Percentiles rank a stretch among this genome's conserved stretches.
phyloP scores from a whole-genome alignment of 495 filamentous ascomycete genomes.

The Talaromyces trachyspermus region DNA sequence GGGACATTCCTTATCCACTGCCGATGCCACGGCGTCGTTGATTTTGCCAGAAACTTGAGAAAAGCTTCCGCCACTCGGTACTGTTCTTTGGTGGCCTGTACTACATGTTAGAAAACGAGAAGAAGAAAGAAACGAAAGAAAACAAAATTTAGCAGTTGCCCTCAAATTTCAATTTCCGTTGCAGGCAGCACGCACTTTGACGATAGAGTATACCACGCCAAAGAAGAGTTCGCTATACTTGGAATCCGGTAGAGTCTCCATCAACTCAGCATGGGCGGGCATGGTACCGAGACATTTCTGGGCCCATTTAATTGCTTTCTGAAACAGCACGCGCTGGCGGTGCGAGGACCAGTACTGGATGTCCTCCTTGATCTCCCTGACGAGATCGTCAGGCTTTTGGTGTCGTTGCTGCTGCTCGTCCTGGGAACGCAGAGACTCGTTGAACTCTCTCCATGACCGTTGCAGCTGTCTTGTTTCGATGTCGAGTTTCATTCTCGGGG shows the following conservation, averaged over 20 bases:
- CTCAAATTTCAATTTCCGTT: no score
- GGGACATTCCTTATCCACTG: slow-evolving; percentile 9
- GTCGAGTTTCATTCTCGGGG: slow-evolving; percentile 25
- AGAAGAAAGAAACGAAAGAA: no score
- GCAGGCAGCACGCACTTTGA: slow-evolving; percentile 32
- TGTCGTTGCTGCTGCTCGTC: slow-evolving; percentile 27
- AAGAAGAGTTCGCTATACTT: slow-evolving; percentile 38
- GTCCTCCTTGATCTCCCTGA: slow-evolving; percentile 23
- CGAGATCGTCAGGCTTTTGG: slow-evolving; percentile 25
- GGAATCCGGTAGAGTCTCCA: slow-evolving; percentile 29
- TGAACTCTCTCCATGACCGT: slow-evolving; percentile 36
- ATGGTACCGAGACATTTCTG: slow-evolving; percentile 31
- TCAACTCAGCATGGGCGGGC: slow-evolving; percentile 27
- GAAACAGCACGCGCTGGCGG: slow-evolving; percentile 24
- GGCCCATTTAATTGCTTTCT: slow-evolving; percentile 23
- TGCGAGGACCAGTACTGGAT: slow-evolving; percentile 26
- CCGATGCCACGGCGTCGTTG: slow-evolving; percentile 28
- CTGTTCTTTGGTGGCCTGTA: slow-evolving; percentile 38
- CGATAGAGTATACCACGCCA: slow-evolving; percentile 36
- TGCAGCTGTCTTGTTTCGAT: slow-evolving; percentile 39
- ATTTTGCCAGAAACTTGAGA: slow-evolving; percentile 34
- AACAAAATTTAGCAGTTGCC: no score
- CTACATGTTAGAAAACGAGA: not conserved
- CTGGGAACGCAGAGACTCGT: slow-evolving; percentile 23
- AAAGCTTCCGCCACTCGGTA: slow-evolving; percentile 38